Evolutionary conservation across 2,329 filamentous ascomycete genomes (phyloP).

Genomic region (Neofusicoccum parvum): DNA sequence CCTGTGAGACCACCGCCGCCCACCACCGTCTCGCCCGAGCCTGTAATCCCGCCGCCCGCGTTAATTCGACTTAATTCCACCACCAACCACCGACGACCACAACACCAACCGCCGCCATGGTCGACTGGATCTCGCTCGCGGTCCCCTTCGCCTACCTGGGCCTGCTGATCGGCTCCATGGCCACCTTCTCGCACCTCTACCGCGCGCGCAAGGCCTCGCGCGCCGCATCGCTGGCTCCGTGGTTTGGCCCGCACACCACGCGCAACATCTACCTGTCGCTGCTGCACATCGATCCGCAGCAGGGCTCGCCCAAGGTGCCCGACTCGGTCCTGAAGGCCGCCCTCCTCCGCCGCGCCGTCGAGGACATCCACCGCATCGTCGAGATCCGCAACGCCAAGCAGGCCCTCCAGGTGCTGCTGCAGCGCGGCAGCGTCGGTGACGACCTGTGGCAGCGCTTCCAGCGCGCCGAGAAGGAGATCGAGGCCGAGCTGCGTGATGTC

Average conservation of each 20-base stretch:
- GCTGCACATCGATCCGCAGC: constrained; percentile 72
- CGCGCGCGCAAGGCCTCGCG: constrained; percentile 82
- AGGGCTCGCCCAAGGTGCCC: constrained; percentile 68
- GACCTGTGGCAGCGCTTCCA: constrained; percentile 92
- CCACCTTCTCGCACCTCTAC: constrained; percentile 91
- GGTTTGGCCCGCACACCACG: constrained; percentile 89
- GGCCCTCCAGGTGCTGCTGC: constrained; percentile 78
- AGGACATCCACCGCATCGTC: constrained; percentile 91
- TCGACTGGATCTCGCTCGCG: constrained; percentile 81
- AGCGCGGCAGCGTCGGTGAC: constrained; percentile 91
- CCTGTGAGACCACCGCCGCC: constrained; percentile 3
- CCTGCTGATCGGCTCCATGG: constrained; percentile 83
- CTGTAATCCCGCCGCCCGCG: background rate
- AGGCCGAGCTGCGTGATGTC: constrained; percentile 92
- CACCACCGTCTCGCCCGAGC: background rate
- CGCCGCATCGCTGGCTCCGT: constrained; percentile 84
- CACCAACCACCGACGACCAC: background rate
- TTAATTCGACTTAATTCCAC: background rate
- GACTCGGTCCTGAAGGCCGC: constrained; percentile 87
- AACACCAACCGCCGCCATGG: constrained; percentile 41
- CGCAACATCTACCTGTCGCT: constrained; percentile 94
- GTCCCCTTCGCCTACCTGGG: constrained; percentile 88
- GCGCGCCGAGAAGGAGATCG: constrained; percentile 95
- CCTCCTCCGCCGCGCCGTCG: constrained; percentile 82
- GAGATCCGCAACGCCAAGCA: constrained; percentile 87